phyloP scores from a whole-genome alignment of 1,284 basidiomycete species.

The Cutaneotrichosporon cutaneum region DNA sequence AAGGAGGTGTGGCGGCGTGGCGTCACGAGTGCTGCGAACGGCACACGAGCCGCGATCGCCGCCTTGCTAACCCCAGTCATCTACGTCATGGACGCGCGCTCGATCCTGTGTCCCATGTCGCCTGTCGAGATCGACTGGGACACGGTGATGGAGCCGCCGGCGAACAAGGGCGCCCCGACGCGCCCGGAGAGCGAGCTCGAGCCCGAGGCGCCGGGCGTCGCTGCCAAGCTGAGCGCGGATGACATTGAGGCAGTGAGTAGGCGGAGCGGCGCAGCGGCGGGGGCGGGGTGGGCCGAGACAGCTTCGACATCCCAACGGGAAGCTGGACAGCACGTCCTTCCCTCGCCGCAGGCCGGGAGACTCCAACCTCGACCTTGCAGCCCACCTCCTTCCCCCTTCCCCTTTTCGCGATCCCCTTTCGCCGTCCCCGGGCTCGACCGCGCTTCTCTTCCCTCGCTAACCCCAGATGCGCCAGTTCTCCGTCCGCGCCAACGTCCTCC shows the following conservation, averaged over 20 bases:
- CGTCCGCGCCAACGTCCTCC: conserved; percentile 42
- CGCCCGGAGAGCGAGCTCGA: conserved; percentile 16
- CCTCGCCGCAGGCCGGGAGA: no score
- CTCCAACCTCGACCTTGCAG: no score
- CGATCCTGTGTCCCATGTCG: conserved; percentile 26
- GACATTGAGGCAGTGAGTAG: conserved; percentile 27
- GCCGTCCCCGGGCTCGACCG: no score
- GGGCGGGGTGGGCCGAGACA: no score
- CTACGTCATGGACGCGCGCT: conserved; percentile 46
- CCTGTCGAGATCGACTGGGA: conserved; percentile 26
- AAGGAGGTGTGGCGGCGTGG: not conserved
- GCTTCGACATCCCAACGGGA: no score
- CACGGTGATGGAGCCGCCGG: conserved; percentile 17
- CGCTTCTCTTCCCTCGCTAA: conserved; percentile 4
- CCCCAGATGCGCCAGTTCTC: conserved; percentile 39
- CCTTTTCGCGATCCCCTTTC: no score
- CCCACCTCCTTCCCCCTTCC: no score
- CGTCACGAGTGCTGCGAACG: no score
- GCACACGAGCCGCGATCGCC: no score
- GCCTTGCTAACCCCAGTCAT: conserved; percentile 31
- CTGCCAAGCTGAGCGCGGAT: conserved; percentile 20
- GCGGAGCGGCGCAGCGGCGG: no score
- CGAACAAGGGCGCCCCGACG: conserved; percentile 10
- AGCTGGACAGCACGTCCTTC: no score
- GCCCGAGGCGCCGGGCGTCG: conserved; percentile 13